Conservation (phyloP, 179 eudicot species). For the Silene coronaria region DNA sequence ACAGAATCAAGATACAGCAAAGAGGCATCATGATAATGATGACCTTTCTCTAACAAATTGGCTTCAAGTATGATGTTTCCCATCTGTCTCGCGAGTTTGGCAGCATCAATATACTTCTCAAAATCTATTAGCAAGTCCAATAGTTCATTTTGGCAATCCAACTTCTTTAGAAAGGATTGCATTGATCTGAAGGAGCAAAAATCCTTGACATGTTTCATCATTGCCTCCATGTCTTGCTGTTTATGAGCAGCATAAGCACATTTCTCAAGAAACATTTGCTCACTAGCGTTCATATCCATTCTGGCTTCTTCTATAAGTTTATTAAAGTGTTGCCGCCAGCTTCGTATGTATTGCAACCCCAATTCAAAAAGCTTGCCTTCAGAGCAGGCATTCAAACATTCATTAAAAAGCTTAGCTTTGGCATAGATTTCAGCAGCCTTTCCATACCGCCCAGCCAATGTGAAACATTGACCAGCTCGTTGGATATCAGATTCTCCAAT, state of each 20-base stretch:
- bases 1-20: constrained; percentile 29
- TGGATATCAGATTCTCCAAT: constrained; percentile 33
- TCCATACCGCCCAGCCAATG: constrained; percentile 37
- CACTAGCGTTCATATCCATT: constrained; percentile 24
- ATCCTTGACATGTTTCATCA: constrained; percentile 53
- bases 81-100: constrained; percentile 37
- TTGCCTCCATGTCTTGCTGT: constrained; percentile 24
- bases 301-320: constrained; percentile 11
- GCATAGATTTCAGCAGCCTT: constrained; percentile 60
- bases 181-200: constrained; percentile 35
- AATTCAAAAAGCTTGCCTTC: constrained; percentile 44
- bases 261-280: constrained; percentile 44
- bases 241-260: constrained; percentile 37
- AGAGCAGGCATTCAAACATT: constrained; percentile 54
- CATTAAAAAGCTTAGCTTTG: constrained; percentile 35
- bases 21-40: constrained; percentile 30
- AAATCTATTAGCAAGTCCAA: constrained; percentile 37
- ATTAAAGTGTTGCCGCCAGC: constrained; percentile 34
- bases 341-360: constrained; percentile 48
- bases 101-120: constrained; percentile 48
- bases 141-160: constrained; percentile 44
- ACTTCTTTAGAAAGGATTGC: constrained; percentile 36
- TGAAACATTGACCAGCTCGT: constrained; percentile 60
- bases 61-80: constrained; percentile 45
- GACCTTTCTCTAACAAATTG: constrained; percentile 38